Percentiles rank a stretch among this genome's conserved stretches.
phyloP scores from a whole-genome alignment of 2,329 filamentous ascomycete genomes.

The Didymella arachidicola region DNA sequence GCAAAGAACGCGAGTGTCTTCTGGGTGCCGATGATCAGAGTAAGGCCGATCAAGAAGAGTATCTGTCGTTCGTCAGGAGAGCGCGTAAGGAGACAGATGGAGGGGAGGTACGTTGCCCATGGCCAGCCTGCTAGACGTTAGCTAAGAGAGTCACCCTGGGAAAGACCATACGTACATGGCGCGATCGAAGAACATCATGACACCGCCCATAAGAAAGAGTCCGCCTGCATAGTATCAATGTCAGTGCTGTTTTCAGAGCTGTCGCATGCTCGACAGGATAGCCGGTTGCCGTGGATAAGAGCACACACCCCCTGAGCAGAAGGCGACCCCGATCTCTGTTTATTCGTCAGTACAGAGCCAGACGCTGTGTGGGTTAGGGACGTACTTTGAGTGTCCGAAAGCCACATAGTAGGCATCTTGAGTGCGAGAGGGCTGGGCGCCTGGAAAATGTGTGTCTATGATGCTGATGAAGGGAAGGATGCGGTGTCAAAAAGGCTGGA shows the following conservation, averaged over 20 bases:
- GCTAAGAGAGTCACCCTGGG: constrained; percentile 1
- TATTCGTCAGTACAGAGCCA: not conserved
- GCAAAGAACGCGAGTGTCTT: constrained; percentile 96
- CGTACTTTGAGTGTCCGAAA: constrained; percentile 94
- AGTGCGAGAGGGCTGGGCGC: constrained; percentile 4
- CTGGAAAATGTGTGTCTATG: not conserved
- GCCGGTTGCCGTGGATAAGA: constrained; percentile 8
- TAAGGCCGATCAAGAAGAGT: constrained; percentile 95
- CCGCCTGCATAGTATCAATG: constrained; percentile 66
- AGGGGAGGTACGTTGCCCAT: constrained; percentile 83
- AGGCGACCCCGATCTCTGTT: constrained; percentile 92
- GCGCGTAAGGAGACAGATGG: constrained; percentile 1
- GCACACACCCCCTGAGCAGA: constrained; percentile 92
- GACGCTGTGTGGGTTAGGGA: constrained; percentile 24
- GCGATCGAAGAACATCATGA: constrained; percentile 97
- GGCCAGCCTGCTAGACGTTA: constrained; percentile 70
- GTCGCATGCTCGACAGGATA: constrained; percentile 29
- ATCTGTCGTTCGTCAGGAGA: constrained; percentile 66
- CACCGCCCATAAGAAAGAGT: constrained; percentile 92
- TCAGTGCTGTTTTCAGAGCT: not conserved
- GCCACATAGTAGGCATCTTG: constrained; percentile 86
- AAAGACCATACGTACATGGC: constrained; percentile 73
- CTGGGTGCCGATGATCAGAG: constrained; percentile 89
- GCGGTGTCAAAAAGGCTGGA: not conserved
- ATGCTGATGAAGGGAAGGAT: not conserved